Base-by-base conservation (phyloP, 163 green algal genomes). In the Volvox carteri region DNA sequence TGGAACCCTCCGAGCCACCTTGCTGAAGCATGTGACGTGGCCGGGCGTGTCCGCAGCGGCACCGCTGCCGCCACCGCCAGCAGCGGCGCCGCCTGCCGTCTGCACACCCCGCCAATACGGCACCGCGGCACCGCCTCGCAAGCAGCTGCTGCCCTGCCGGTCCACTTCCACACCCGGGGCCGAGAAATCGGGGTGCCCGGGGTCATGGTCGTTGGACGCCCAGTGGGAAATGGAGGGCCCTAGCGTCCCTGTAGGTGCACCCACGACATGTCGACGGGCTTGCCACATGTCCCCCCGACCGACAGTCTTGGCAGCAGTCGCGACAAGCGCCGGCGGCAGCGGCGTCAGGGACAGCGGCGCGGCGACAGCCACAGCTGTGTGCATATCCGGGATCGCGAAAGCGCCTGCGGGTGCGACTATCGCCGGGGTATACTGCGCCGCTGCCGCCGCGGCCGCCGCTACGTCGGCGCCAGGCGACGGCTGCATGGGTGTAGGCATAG, bases 271-370 rank as follows among this genome's bases (percentile, higher is more conserved):
- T 46, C 73, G 42, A 11, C 75, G 48, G 48, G 48, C 21, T 3
- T 52, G 30, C 75, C 48, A 50, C 19, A 30, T 21, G 50, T 30
- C 75, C 7, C n/a, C 30, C 46, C 48, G 48, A 33, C 50, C 48
- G n/a, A 78, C 54, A 7, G 77, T 62, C 23, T 74, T 74, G 35
- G 21, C 23, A 54, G 37, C 77, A 35, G 37, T 58, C 6, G 37
- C 77, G 33, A 11, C 19, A 19, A 62, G n/a, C 1, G 56, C 0
- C 2, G 77, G 48, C 11, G 77, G 48, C 11, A 88, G 39, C 9
- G 83, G 83, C 48, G 83, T 88, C 35, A 88, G 35, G 8, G 83
- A 74, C 37, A 88, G 68, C 23, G 83, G 83, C 37, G 50, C 83
- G 1, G 48, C 83, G 4, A 88, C 37, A 3, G 83, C 80, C 16